Conservation (phyloP, 306 rosid species). For the Styphnolobium japonicum region DNA sequence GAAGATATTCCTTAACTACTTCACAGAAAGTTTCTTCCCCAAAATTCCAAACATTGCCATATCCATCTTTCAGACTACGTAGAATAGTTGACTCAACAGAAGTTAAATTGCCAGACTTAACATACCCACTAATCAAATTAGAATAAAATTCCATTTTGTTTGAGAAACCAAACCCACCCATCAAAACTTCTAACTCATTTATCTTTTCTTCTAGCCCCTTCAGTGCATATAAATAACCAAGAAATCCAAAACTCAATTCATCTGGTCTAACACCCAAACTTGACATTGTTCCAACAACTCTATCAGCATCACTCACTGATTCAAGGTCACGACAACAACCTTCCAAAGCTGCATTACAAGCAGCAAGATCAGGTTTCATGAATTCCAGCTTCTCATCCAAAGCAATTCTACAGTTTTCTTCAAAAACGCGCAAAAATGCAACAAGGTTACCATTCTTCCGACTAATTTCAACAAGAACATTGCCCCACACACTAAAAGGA, state of each 20-base stretch:
- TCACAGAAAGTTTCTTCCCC: conserved; percentile 62
- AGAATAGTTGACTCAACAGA: conserved; percentile 61
- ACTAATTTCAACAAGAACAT: conserved; percentile 60
- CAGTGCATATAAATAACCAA: conserved; percentile 81
- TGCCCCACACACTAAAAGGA: conserved; percentile 73
- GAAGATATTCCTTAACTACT: conserved; percentile 65
- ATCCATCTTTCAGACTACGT: conserved; percentile 51
- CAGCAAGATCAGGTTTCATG: conserved; percentile 72
- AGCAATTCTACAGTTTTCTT: conserved; percentile 75
- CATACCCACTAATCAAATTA: conserved; percentile 68
- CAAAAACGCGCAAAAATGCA: conserved; percentile 60
- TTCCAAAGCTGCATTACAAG: conserved; percentile 85
- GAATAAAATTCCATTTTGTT: conserved; percentile 40
- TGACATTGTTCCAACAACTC: conserved; percentile 66
- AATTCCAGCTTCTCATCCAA: conserved; percentile 63
- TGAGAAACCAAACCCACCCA: conserved; percentile 55
- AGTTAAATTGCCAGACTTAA: conserved; percentile 63
- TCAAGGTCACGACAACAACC: conserved; percentile 76
- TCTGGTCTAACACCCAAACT: conserved; percentile 63
- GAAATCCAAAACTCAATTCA: conserved; percentile 71
- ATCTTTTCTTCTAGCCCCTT: conserved; percentile 71
- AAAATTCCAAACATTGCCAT: conserved; percentile 42
- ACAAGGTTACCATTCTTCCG: conserved; percentile 48
- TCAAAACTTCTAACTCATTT: conserved; percentile 55
- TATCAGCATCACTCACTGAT: conserved; percentile 67